Evolutionary conservation across 2,329 filamentous ascomycete genomes (phyloP).

Genomic region (Blastomyces silverae): DNA sequence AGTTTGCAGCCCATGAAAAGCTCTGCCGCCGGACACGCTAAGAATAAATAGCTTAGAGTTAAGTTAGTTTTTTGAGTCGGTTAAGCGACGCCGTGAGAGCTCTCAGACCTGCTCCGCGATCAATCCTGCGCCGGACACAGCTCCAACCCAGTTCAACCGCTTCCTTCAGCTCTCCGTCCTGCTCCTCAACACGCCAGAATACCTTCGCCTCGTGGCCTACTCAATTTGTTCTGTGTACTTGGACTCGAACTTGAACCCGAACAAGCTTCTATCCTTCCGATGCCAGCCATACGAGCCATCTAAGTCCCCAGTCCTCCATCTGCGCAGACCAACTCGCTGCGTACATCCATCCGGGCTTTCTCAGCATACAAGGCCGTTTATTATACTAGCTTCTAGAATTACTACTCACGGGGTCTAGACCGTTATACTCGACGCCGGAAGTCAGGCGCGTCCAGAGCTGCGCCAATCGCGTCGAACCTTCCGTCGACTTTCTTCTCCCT

Average conservation of each 20-base stretch:
- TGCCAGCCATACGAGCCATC: background rate
- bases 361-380: background rate
- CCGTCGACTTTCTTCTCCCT: background rate
- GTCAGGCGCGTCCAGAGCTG: background rate
- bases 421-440: background rate
- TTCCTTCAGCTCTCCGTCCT: background rate
- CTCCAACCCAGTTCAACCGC: background rate
- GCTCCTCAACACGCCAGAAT: background rate
- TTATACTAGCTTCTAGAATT: too few relatives aligned
- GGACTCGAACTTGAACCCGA: background rate
- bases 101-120: background rate
- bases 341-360: background rate
- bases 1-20: background rate
- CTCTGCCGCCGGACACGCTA: background rate
- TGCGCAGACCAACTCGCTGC: background rate
- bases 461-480: background rate
- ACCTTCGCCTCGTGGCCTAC: background rate
- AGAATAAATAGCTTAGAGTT: background rate
- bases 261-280: background rate
- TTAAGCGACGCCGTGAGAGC: background rate
- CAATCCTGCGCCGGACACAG: constrained; percentile 1
- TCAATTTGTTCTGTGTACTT: background rate
- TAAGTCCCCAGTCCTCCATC: background rate
- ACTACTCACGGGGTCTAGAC: background rate
- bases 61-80: background rate